Percentiles rank a stretch among this genome's conserved stretches.
Conservation (phyloP, 345 rosid species). For the Arabidopsis arenosa region DNA sequence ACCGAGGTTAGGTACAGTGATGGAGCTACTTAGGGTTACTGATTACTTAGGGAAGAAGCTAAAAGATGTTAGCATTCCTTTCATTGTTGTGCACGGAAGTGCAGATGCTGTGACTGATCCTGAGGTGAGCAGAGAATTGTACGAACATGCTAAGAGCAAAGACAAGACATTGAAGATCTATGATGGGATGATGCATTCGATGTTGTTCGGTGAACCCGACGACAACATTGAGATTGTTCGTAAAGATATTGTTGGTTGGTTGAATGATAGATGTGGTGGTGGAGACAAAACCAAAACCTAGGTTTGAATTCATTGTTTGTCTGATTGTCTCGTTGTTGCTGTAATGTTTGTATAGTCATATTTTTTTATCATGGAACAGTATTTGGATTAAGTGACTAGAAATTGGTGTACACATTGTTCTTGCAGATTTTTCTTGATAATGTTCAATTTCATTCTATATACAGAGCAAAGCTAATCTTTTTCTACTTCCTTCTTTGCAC, state of each 20-base stretch:
- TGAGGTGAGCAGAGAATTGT: conserved; percentile 64
- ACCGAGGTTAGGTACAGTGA: conserved; percentile 82
- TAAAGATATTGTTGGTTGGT: conserved; percentile 64
- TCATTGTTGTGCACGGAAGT: conserved; percentile 72
- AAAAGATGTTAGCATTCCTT: conserved; percentile 63
- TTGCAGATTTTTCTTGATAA: background rate
- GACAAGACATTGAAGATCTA: conserved; percentile 75
- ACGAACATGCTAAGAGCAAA: conserved; percentile 54
- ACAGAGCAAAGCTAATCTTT: background rate
- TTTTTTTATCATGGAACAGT: conserved; percentile 6
- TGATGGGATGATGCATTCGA: conserved; percentile 86
- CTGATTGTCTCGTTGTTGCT: conserved; percentile 12
- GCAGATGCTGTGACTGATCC: conserved; percentile 86
- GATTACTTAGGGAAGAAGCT: conserved; percentile 56
- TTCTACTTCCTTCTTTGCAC: conserved; percentile 15
- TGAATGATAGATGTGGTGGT: conserved; percentile 65
- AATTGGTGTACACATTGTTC: background rate
- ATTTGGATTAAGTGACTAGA: conserved; percentile 17
- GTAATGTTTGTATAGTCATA: conserved; percentile 30
- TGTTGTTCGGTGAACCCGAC: conserved; percentile 86
- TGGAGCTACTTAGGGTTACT: conserved; percentile 74
- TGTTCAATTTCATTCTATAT: conserved; percentile 8
- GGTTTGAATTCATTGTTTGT: conserved; percentile 1
- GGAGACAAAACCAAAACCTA: conserved; percentile 25
- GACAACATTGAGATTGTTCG: conserved; percentile 74